Conservation (phyloP, 2,329 filamentous ascomycete genomes). For the Ceratocystis cubensis region DNA sequence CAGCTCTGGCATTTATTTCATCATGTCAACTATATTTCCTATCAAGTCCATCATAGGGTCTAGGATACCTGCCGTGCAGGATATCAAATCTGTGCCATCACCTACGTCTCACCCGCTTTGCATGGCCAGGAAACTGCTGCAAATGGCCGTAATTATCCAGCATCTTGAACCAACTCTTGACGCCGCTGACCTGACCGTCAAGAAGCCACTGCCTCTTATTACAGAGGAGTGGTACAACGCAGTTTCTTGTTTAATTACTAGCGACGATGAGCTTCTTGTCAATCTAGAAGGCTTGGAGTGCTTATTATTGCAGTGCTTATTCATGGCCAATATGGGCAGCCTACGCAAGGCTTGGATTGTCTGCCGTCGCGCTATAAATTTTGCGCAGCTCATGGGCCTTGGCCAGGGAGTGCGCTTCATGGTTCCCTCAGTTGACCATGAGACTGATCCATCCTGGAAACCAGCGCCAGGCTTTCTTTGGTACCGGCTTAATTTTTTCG, state of each 20-base stretch:
- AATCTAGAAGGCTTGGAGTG: conserved; percentile 43
- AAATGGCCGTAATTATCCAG: conserved; percentile 36
- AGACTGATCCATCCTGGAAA: conserved; percentile 26
- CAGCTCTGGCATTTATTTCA: conserved; percentile 25
- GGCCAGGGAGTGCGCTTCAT: conserved; percentile 29
- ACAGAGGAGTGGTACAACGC: conserved; percentile 28
- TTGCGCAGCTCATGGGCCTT: conserved; percentile 41
- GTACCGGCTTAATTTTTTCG: conserved; percentile 38
- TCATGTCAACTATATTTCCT: conserved; percentile 27
- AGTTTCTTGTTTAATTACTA: conserved; percentile 33
- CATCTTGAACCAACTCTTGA: conserved; percentile 31
- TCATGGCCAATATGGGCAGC: conserved; percentile 41
- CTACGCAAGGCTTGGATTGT: conserved; percentile 43
- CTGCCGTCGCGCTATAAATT: conserved; percentile 36
- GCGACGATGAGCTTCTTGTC: conserved; percentile 40
- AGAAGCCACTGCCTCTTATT: conserved; percentile 23
- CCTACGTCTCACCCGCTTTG: conserved; percentile 36
- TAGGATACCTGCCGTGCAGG: conserved; percentile 23
- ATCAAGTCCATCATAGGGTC: conserved; percentile 25
- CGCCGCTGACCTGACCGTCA: conserved; percentile 25
- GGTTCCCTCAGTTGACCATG: conserved; percentile 30
- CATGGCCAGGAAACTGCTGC: conserved; percentile 37
- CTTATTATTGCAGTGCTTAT: conserved; percentile 37
- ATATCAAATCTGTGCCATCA: conserved; percentile 30
- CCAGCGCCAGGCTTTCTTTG: conserved; percentile 30